phyloP scores from a whole-genome alignment of 129 eudicot species.

The Centella asiatica region DNA sequence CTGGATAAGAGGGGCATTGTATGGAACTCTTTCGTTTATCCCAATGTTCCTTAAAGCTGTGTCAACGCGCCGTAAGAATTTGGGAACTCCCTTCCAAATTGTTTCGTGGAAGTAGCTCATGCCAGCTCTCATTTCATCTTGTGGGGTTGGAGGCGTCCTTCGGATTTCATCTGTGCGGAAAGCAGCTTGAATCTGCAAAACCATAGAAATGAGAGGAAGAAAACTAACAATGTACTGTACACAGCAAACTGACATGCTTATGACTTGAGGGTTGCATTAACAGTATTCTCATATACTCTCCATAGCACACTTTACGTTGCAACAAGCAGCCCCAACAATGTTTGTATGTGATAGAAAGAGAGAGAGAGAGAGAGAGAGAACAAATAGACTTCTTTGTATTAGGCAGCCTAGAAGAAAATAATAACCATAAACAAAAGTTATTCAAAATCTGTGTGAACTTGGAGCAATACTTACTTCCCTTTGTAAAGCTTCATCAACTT shows the following conservation, averaged over 20 bases:
- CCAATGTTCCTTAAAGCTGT: constrained; percentile 96
- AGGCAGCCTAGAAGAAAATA: too few species aligned
- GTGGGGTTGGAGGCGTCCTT: constrained; percentile 87
- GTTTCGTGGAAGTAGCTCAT: constrained; percentile 99
- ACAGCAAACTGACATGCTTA: background rate
- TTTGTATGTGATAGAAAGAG: too few species aligned
- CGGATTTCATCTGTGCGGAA: constrained; percentile 93
- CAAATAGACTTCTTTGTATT: too few species aligned
- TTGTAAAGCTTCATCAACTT: constrained; percentile 83
- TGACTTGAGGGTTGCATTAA: too few species aligned
- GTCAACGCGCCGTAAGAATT: constrained; percentile 87
- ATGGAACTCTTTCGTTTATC: constrained; percentile 84
- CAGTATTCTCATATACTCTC: too few species aligned
- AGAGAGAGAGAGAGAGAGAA: too few species aligned
- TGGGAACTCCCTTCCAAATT: constrained; percentile 95
- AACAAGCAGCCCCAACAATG: too few species aligned
- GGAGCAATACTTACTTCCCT: constrained; percentile 54
- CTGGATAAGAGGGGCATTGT: constrained; percentile 91
- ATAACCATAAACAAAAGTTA: background rate
- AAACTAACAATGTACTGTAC: background rate
- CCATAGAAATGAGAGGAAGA: background rate
- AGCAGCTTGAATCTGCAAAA: constrained; percentile 87
- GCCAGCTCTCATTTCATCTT: constrained; percentile 98
- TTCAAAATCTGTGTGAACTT: background rate
- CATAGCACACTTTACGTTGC: too few species aligned